Base-by-base conservation (phyloP, 129 eudicot species). In the Pittosporum tobira region DNA sequence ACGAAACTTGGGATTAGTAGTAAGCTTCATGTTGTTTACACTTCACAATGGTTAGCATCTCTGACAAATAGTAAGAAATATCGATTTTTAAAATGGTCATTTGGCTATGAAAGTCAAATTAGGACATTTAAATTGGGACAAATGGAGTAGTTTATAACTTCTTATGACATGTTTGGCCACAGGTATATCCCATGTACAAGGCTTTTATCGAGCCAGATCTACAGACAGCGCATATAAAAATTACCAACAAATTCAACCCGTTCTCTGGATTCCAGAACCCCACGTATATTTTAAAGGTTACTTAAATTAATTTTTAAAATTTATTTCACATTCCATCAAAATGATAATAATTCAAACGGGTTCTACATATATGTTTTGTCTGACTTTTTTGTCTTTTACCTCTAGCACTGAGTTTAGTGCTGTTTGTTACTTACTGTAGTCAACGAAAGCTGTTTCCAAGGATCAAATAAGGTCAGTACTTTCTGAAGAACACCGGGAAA, bases 141-240 rank as follows among this genome's bases (percentile, higher is more conserved):
- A n/a, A n/a, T n/a, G n/a, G n/a, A n/a, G n/a, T n/a, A n/a, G n/a
- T n/a, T n/a, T n/a, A n/a, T n/a, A n/a, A n/a, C n/a, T n/a, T n/a
- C 20, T 49, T 30, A 28, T 56, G 34, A 28, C 47, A 7, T 73
- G 59, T 47, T 66, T 69, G 27, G 63, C 22, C 24, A 22, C 95
- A 90, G 97, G 97, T 90, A 16, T 90, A 90, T 71, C 97, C 97
- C 34, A 90, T 90, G 97, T 90, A 90, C 74, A 85, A 90, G 73
- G 97, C 97, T 45, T 90, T 90, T 62, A 90, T 90, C 2, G 97
- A 90, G 78, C 97, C 97, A 29, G 95, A 82, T 83, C 73, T 90
- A 4, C 78, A 85, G 59, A 90, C 97, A 11, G 97, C 97, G 51
- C 97, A 90, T 70, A 85, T 90, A 62, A 90, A 85, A 67, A 90